Percentiles rank a stretch among this genome's conserved stretches.
Evolutionary conservation across 805 yeast genomes (phyloP).

Genomic region (Diddensiella transvaalensis): DNA sequence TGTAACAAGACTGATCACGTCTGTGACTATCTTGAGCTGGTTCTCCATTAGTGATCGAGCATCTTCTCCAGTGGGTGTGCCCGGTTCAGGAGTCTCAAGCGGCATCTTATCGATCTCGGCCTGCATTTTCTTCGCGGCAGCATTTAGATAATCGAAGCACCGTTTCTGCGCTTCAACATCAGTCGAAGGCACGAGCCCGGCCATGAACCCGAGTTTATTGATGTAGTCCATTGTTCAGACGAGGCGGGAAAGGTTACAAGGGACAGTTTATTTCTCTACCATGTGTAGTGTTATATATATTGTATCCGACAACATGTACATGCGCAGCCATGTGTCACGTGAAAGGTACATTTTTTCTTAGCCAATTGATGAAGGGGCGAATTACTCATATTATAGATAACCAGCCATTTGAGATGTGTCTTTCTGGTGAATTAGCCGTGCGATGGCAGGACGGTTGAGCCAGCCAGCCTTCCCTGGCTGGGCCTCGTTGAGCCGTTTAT

Average conservation of each 20-base stretch:
- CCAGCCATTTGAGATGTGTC: too few relatives aligned
- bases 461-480: too few relatives aligned
- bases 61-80: constrained; percentile 22
- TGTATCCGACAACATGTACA: too few relatives aligned
- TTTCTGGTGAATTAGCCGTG: too few relatives aligned
- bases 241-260: background rate
- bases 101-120: constrained; percentile 12
- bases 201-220: constrained; percentile 19
- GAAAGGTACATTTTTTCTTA: too few relatives aligned
- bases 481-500: too few relatives aligned
- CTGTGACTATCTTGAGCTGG: constrained; percentile 21
- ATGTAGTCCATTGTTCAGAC: constrained; percentile 14
- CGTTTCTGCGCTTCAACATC: constrained; percentile 34
- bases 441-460: too few relatives aligned
- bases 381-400: too few relatives aligned
- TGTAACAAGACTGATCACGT: constrained; percentile 21
- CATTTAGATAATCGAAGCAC: constrained; percentile 29
- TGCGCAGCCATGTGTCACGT: too few relatives aligned
- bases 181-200: constrained; percentile 31
- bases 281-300: too few relatives aligned
- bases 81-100: constrained; percentile 20
- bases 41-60: constrained; percentile 20
- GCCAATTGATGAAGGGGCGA: too few relatives aligned
- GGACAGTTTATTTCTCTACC: too few relatives aligned
- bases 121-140: constrained; percentile 25